Evolutionary conservation across 73 alveolate genomes (phyloP).

Genomic region (Tetrahymena borealis): DNA sequence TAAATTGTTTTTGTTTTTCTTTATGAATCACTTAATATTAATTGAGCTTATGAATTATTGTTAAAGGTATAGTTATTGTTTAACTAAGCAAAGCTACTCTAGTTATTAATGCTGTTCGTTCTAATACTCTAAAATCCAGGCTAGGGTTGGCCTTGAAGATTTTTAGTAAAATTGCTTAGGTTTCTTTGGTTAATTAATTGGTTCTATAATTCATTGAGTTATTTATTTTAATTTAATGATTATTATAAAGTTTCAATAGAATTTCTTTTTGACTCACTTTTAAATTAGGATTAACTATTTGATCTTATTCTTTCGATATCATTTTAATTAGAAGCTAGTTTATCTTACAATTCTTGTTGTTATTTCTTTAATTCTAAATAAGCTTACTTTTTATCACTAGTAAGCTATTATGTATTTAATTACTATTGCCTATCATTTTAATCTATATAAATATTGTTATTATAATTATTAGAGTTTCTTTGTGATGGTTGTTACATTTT

Average conservation of each 20-base stretch:
- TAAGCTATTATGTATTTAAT: background rate
- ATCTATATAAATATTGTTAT: background rate
- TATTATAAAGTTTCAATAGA: background rate
- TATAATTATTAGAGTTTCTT: background rate
- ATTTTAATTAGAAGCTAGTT: background rate
- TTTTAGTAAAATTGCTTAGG: background rate
- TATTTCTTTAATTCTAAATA: background rate
- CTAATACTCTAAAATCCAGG: too few relatives aligned
- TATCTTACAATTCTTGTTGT: background rate
- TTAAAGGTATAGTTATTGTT: background rate
- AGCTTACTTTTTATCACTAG: background rate
- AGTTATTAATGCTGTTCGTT: too few relatives aligned
- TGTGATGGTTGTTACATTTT: background rate
- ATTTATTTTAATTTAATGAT: background rate
- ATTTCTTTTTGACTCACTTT: background rate
- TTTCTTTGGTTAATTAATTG: background rate
- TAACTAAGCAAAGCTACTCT: background rate
- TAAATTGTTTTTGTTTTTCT: background rate
- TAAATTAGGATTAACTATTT: background rate
- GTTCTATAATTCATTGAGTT: background rate
- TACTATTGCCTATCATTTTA: background rate
- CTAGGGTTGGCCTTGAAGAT: too few relatives aligned
- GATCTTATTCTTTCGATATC: background rate
- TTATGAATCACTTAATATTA: background rate
- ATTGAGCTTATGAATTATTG: background rate